These are phyloP conservation scores for Leptomonas pyrrhocoris DNA, from an alignment of 208 protist species.

Conservation along the genomic window DNA sequence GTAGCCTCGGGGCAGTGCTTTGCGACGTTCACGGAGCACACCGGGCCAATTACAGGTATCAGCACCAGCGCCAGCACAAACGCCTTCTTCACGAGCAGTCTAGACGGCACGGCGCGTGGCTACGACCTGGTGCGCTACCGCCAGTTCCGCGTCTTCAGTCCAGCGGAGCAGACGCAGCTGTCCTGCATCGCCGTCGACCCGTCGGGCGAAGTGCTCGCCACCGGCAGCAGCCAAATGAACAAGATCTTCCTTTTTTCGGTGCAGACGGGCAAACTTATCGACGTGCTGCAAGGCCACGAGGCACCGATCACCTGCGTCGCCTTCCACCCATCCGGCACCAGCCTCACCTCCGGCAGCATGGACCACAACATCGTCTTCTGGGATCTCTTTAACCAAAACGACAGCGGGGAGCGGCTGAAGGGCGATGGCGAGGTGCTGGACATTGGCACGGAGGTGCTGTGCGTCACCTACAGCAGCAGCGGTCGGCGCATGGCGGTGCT, in stretches of 20 bases:
- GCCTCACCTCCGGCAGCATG: conserved; percentile 83
- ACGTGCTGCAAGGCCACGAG: conserved; percentile 91
- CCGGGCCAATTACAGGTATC: conserved; percentile 84
- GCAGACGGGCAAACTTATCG: conserved; percentile 91
- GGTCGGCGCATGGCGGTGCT: conserved; percentile 86
- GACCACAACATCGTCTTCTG: conserved; percentile 91
- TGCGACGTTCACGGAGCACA: conserved; percentile 93
- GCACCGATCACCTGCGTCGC: conserved; percentile 84
- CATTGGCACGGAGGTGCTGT: conserved; percentile 84
- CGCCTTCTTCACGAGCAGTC: conserved; percentile 91
- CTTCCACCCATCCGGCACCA: conserved; percentile 89
- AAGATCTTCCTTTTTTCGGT: conserved; percentile 91
- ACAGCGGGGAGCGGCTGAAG: conserved; percentile 87
- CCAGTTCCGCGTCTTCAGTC: conserved; percentile 88
- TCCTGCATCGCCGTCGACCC: conserved; percentile 93
- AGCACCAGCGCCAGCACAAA: conserved; percentile 81
- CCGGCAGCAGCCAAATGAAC: conserved; percentile 80
- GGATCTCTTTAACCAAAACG: conserved; percentile 89
- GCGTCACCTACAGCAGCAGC: conserved; percentile 84
- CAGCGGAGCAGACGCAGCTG: conserved; percentile 82
- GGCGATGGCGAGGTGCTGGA: conserved; percentile 83
- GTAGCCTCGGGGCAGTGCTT: conserved; percentile 89
- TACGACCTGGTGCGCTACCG: conserved; percentile 93
- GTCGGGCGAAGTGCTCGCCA: conserved; percentile 88
- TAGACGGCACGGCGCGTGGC: conserved; percentile 91